Base-by-base conservation (phyloP, 2,329 filamentous ascomycete species). In the Parascedosporium putredinis region DNA sequence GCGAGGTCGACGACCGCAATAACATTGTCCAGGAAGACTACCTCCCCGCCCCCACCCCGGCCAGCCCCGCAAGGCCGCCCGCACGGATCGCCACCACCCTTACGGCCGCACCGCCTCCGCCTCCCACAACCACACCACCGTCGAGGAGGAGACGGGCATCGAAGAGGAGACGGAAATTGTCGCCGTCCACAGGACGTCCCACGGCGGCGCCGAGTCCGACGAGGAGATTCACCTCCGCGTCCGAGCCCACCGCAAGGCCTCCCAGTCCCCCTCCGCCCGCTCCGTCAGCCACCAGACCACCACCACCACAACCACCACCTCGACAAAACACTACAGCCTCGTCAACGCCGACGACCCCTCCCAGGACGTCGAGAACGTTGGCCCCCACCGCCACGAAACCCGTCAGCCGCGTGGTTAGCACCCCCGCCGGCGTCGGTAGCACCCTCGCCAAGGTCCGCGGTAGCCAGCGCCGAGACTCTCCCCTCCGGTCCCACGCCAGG, bases 31-130 rank as follows among this genome's bases (percentile, higher is more conserved):
- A 87, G 60, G 89, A 96, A 55, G 90, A 96, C 62, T 94, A 94
- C 58, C 78, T 98, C 4, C 93, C 93, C 2, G 91, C 90, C 1
- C 93, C 93, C 3, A 98, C 93, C 93, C 93, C 1, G 93, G 93
- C 2, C 93, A 98, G 64, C 93, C 93, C 24, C 82, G 93, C 54
- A 97, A 98, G 74, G 86, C 85, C 14, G 84, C 83, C 55, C 82
- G 88, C 51, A 77, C 81, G 52, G 88, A 90, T 58, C 80, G 84
- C 23, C 84, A 88, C 57, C 79, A 90, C 63, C 81, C 84, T 9
- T 86, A 90, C 65, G 69, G 80, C 47, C 76, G 83, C 51, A 76
- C 74, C 22, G 65, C 73, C 55, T 63, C 77, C 25, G 64, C 68
- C 47, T 67, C 68, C 22, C 22, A 23, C 29, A 23, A 42, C 22